phyloP scores from a whole-genome alignment of 805 yeast species.

The Dipodascopsis tothii region DNA sequence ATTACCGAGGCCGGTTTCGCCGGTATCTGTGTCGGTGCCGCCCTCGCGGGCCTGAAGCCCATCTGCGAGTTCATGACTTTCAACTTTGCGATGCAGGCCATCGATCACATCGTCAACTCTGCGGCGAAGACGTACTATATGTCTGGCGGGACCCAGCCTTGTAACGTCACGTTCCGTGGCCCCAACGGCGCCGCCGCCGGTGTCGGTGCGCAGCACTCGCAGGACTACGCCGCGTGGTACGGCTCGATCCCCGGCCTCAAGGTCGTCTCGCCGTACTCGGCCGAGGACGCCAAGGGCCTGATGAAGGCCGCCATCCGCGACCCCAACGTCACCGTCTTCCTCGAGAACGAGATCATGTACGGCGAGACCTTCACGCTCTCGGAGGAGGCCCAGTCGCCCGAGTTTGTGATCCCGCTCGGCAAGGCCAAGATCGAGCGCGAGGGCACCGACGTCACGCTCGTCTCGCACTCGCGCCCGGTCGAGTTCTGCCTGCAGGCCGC shows the following conservation, averaged over 20 bases:
- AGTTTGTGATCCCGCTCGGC: constrained; percentile 87
- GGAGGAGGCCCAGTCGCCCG: constrained; percentile 82
- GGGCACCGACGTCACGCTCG: constrained; percentile 84
- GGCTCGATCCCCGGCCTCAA: constrained; percentile 97
- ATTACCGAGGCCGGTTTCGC: constrained; percentile 99
- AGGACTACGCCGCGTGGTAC: constrained; percentile 96
- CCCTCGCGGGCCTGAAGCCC: constrained; percentile 94
- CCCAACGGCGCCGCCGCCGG: constrained; percentile 99
- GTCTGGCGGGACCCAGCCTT: constrained; percentile 98
- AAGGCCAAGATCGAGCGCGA: constrained; percentile 90
- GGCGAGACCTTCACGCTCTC: constrained; percentile 85
- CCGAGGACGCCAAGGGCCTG: constrained; percentile 94
- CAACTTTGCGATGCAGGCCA: constrained; percentile 99
- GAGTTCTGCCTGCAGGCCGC: constrained; percentile 84
- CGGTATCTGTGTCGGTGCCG: constrained; percentile 90
- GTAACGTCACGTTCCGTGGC: constrained; percentile 97
- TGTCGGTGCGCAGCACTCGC: constrained; percentile 99
- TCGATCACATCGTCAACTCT: constrained; percentile 95
- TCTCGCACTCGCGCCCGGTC: constrained; percentile 89
- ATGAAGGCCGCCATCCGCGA: constrained; percentile 95
- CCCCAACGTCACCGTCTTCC: constrained; percentile 93
- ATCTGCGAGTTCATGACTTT: constrained; percentile 98
- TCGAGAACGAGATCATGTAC: constrained; percentile 92
- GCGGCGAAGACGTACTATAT: constrained; percentile 98
- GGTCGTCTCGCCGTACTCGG: constrained; percentile 89